These are phyloP conservation scores for Ophiocordyceps camponoti-saundersi DNA, from an alignment of 2,329 filamentous ascomycete genomes.

Conservation along the genomic window DNA sequence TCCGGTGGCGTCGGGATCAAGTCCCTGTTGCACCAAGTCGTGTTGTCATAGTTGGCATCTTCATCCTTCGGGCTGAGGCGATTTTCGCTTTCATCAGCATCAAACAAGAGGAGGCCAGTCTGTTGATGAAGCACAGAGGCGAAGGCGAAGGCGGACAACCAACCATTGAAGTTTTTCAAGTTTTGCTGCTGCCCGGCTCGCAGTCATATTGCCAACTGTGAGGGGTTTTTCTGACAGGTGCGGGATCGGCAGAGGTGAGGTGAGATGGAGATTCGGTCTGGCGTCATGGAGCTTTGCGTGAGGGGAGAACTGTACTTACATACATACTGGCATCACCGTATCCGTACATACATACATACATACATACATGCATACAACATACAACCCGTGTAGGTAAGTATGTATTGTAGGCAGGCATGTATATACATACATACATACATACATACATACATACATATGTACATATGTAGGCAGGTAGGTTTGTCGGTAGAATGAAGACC, in stretches of 20 bases:
- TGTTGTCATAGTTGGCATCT: slow-evolving; percentile 13
- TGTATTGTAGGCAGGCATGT: background rate
- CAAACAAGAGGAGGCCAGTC: background rate
- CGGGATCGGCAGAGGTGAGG: background rate
- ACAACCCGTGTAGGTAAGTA: background rate
- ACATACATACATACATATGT: background rate
- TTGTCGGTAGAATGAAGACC: background rate
- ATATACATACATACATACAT: background rate
- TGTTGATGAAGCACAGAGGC: too few relatives aligned
- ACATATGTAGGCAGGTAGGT: background rate
- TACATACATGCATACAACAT: background rate
- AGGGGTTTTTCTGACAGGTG: background rate
- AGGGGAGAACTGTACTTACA: background rate
- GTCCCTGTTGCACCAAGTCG: slow-evolving; percentile 14
- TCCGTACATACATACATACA: background rate
- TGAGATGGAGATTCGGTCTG: background rate
- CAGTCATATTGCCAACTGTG: background rate
- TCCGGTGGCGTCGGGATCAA: slow-evolving; percentile 12
- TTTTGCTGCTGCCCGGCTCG: background rate
- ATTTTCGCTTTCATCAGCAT: background rate
- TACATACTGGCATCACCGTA: background rate
- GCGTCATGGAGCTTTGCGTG: background rate
- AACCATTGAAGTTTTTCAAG: background rate
- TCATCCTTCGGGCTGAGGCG: slow-evolving; percentile 10
- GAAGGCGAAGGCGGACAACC: slow-evolving; percentile 1